A percentile compares a stretch with the other conserved stretches of the same genome.
These are phyloP conservation scores for Xylariaceae sp. DNA, from an alignment of 2,329 filamentous ascomycete species.

Conservation along the genomic window DNA sequence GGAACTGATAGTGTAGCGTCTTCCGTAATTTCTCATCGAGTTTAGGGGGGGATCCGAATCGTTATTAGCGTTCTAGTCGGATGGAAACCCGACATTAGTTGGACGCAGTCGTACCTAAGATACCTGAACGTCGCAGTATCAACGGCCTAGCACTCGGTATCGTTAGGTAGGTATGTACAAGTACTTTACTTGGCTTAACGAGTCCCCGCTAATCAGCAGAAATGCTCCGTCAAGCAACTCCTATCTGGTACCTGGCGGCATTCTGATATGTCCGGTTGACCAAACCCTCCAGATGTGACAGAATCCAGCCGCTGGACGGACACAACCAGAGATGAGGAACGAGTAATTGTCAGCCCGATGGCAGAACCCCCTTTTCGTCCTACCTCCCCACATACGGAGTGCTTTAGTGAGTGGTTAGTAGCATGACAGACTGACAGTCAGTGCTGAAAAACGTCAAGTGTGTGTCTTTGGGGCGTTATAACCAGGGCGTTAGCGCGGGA, in stretches of 20 bases:
- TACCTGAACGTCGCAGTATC: neutral
- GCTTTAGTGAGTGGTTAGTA: neutral
- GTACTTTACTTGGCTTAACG: neutral
- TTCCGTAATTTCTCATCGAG: neutral
- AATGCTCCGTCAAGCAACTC: neutral
- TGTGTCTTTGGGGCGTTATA: too few species aligned
- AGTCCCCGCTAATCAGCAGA: neutral
- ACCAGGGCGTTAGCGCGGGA: neutral
- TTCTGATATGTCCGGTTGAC: slow-evolving; percentile 1
- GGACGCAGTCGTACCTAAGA: neutral
- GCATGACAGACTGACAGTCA: neutral
- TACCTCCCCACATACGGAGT: neutral
- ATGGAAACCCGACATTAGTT: neutral
- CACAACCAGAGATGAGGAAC: neutral
- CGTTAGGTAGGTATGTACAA: neutral
- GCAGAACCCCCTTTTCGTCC: neutral
- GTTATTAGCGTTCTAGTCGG: neutral
- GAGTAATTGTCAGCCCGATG: neutral
- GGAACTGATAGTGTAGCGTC: neutral
- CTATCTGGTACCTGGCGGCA: neutral
- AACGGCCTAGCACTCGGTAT: neutral
- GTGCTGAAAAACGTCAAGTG: neutral
- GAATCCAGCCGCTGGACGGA: neutral
- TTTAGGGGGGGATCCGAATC: neutral
- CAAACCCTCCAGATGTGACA: neutral